Percentiles rank a stretch among this genome's conserved stretches.
These are phyloP conservation scores for Camelina neglecta DNA, from an alignment of 345 rosid species.

Conservation along the genomic window DNA sequence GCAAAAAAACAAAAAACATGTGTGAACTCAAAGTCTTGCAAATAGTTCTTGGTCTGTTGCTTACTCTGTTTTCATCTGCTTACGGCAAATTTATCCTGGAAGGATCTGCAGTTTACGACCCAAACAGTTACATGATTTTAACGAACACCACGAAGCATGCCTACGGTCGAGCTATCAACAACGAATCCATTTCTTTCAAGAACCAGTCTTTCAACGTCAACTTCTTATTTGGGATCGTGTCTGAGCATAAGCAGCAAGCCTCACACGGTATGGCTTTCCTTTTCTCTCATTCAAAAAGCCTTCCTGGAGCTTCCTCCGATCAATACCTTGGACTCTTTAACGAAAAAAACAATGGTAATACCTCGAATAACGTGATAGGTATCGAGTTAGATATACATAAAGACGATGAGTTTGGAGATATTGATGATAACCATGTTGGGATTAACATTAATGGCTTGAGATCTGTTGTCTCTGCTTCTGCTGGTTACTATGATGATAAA, in stretches of 20 bases:
- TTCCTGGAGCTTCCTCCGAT: conserved; percentile 42
- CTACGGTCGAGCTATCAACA: conserved; percentile 52
- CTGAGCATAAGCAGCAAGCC: conserved; percentile 36
- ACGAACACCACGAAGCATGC: conserved; percentile 45
- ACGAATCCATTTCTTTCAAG: conserved; percentile 39
- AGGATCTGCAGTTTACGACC: not conserved
- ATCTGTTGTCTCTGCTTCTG: conserved; percentile 45
- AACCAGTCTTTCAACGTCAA: conserved; percentile 53
- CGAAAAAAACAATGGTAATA: conserved; percentile 35
- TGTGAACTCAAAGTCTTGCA: not conserved
- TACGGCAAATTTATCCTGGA: not conserved
- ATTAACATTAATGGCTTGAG: conserved; percentile 52
- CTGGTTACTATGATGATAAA: conserved; percentile 47
- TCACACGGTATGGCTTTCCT: conserved; percentile 61
- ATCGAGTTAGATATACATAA: conserved; percentile 60
- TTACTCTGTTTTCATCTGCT: conserved; percentile 2
- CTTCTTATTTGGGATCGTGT: conserved; percentile 54
- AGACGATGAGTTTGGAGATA: conserved; percentile 47
- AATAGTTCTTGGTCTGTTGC: conserved; percentile 5
- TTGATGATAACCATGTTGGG: conserved; percentile 61
- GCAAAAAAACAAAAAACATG: not conserved
- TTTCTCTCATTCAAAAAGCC: conserved; percentile 48
- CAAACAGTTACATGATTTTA: conserved; percentile 48
- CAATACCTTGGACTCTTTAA: conserved; percentile 57
- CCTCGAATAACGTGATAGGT: conserved; percentile 50